Percentiles rank a stretch among this genome's conserved stretches.
Conservation (phyloP, 768 basidiomycete genomes). For the Cubamyces lactineus region DNA sequence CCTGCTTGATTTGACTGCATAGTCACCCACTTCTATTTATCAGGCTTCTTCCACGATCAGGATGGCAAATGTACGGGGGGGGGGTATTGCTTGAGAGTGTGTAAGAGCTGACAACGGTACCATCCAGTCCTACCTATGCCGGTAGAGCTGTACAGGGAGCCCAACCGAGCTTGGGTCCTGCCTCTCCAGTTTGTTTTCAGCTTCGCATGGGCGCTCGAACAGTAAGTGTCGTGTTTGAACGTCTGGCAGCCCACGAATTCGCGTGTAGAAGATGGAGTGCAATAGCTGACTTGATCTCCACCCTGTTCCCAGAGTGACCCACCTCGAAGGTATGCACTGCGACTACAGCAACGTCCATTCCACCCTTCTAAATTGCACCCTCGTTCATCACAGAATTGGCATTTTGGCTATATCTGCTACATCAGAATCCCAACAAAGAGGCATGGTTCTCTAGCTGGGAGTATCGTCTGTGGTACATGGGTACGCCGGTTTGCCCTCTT, state of each 20-base stretch:
- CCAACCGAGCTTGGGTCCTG: constrained; percentile 57
- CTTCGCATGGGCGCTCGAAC: constrained; percentile 74
- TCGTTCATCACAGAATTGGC: constrained; percentile 55
- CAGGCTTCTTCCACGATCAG: constrained; percentile 46
- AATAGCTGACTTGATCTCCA: not conserved
- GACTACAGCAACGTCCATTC: not conserved
- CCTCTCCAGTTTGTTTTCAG: constrained; percentile 75
- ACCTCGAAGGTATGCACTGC: constrained; percentile 67
- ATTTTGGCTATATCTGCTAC: constrained; percentile 83
- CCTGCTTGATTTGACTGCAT: constrained; percentile 15
- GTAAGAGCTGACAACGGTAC: not conserved
- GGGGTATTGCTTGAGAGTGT: too few relatives aligned
- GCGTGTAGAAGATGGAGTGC: not conserved
- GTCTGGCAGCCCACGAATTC: not conserved
- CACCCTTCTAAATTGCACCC: not conserved
- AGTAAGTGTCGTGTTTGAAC: constrained; percentile 48
- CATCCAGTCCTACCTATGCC: constrained; percentile 54
- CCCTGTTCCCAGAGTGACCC: constrained; percentile 58
- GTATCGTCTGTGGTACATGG: constrained; percentile 70
- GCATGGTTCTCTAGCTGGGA: constrained; percentile 85
- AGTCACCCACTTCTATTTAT: not conserved
- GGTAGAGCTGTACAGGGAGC: constrained; percentile 49
- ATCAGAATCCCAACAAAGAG: constrained; percentile 71
- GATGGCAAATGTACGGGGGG: constrained; percentile 36
- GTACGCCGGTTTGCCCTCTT: constrained; percentile 41